Evolutionary conservation across 805 yeast genomes (phyloP).

Genomic region (Martiniozyma abietophila): DNA sequence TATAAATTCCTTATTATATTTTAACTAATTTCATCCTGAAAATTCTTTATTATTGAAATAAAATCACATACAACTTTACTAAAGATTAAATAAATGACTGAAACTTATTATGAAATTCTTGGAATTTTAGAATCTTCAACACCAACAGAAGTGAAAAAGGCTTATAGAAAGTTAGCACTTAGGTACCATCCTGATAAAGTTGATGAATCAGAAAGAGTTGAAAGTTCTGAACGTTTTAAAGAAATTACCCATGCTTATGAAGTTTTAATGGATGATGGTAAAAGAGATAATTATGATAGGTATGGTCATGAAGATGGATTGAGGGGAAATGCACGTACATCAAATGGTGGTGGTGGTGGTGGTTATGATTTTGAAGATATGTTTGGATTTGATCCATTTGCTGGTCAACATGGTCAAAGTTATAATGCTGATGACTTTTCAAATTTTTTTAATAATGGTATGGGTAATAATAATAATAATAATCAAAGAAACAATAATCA

Average conservation of each 20-base stretch:
- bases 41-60: no score
- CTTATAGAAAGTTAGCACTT: slow-evolving; percentile 78
- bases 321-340: no score
- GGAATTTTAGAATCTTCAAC: slow-evolving; percentile 31
- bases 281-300: slow-evolving; percentile 49
- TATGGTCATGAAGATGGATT: slow-evolving; percentile 24
- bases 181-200: slow-evolving; percentile 80
- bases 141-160: slow-evolving; percentile 64
- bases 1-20: no score
- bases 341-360: slow-evolving; percentile 5
- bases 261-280: slow-evolving; percentile 59
- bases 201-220: slow-evolving; percentile 42
- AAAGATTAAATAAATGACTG: no score
- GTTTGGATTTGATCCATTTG: slow-evolving; percentile 22
- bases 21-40: no score
- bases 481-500: neutral
- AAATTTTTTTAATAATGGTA: slow-evolving; percentile 45
- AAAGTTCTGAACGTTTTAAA: slow-evolving; percentile 72
- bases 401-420: slow-evolving; percentile 32
- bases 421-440: slow-evolving; percentile 61
- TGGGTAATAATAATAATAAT: slow-evolving; percentile 3
- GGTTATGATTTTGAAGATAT: slow-evolving; percentile 15
- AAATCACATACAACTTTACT: no score
- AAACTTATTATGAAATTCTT: slow-evolving; percentile 13
- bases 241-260: slow-evolving; percentile 84